These are phyloP conservation scores for Silene conica DNA, from an alignment of 148 eudicot genomes.

Conservation along the genomic window DNA sequence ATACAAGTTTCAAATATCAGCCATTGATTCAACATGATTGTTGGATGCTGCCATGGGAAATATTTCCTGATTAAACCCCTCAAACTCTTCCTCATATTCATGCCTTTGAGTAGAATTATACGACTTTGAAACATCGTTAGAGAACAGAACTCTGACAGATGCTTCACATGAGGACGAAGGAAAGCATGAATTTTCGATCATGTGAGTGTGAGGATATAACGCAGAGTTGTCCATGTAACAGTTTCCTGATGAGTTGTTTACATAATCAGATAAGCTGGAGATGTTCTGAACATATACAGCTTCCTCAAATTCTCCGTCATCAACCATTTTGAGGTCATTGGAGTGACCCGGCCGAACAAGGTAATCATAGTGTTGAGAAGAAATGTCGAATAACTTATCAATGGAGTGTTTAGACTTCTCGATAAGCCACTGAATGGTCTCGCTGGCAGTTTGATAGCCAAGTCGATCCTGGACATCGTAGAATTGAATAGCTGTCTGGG, in stretches of 20 bases:
- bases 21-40: neutral
- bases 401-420: constrained; percentile 50
- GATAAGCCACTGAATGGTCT: constrained; percentile 66
- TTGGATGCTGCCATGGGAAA: neutral
- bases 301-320: neutral
- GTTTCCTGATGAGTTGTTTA: neutral
- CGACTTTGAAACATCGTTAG: constrained; percentile 6
- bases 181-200: constrained; percentile 1
- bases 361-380: constrained; percentile 5
- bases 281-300: neutral
- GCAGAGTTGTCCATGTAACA: constrained; percentile 5
- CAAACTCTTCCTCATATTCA: constrained; percentile 1
- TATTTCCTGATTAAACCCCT: neutral
- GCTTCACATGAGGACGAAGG: neutral
- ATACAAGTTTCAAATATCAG: neutral
- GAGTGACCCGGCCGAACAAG: neutral
- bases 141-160: constrained; percentile 5
- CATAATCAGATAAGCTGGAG: neutral
- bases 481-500: constrained; percentile 56
- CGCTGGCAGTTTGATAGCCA: constrained; percentile 54
- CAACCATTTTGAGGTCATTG: neutral
- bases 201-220: constrained; percentile 2
- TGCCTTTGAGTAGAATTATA: neutral
- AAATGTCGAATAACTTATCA: constrained; percentile 30
- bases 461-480: constrained; percentile 69